These are phyloP conservation scores for Anacardium occidentale DNA, from an alignment of 345 rosid genomes.

Conservation along the genomic window DNA sequence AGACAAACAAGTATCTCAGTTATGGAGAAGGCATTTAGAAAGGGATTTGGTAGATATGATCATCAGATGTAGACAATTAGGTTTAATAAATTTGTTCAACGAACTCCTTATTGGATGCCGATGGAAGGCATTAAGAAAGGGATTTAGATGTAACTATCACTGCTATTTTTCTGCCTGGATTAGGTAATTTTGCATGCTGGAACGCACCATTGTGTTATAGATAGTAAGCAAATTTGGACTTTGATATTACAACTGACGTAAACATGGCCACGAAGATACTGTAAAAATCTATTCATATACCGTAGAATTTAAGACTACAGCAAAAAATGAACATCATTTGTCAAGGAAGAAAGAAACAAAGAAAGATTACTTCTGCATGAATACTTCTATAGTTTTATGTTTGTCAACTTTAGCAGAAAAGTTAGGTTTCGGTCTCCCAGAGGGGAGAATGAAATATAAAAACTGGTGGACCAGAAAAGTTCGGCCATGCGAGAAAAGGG, in stretches of 20 bases:
- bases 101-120: not conserved
- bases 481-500: slow-evolving; percentile 21
- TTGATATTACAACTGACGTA: not conserved
- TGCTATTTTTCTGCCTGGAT: not conserved
- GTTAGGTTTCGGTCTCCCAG: not conserved
- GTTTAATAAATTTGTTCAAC: not conserved
- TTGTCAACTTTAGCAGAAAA: not conserved
- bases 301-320: too few species aligned
- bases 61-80: not conserved
- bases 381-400: too few species aligned
- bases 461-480: not conserved
- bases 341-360: too few species aligned
- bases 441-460: not conserved
- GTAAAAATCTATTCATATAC: too few species aligned
- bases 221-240: not conserved
- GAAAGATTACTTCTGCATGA: too few species aligned
- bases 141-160: not conserved
- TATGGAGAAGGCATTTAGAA: not conserved
- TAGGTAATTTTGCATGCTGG: not conserved
- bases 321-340: too few species aligned
- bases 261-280: too few species aligned
- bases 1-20: not conserved
- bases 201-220: not conserved
- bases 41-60: too few species aligned
- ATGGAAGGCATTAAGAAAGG: not conserved